phyloP scores from a whole-genome alignment of 179 eudicot species.

The Vitellaria paradoxa region DNA sequence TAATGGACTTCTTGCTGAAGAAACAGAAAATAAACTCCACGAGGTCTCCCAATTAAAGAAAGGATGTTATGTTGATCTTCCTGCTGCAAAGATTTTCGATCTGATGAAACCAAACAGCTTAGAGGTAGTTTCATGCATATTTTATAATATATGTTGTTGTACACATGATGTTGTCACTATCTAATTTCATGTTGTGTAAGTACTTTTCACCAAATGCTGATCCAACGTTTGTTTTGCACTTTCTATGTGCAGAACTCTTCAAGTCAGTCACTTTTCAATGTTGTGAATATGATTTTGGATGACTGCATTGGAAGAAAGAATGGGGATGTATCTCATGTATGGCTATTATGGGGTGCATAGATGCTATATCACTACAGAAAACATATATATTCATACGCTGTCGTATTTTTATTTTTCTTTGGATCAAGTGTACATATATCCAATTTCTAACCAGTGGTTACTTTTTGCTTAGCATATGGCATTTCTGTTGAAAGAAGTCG shows the following conservation, averaged over 20 bases:
- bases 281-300: constrained; percentile 67
- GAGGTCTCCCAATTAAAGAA: constrained; percentile 27
- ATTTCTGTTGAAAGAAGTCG: constrained; percentile 63
- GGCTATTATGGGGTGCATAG: constrained; percentile 11
- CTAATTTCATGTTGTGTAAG: neutral
- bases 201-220: neutral
- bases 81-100: constrained; percentile 53
- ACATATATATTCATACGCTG: neutral
- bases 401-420: neutral
- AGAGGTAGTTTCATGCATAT: constrained; percentile 51
- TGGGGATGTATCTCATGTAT: constrained; percentile 77
- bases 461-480: constrained; percentile 61
- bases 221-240: constrained; percentile 17
- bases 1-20: constrained; percentile 39
- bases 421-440: constrained; percentile 1
- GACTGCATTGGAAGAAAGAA: constrained; percentile 77
- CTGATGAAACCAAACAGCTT: constrained; percentile 62
- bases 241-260: constrained; percentile 67
- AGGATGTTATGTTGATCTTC: constrained; percentile 39
- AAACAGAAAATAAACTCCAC: constrained; percentile 31
- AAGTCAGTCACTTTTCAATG: constrained; percentile 66
- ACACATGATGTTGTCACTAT: neutral
- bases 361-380: constrained; percentile 7
- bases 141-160: neutral
- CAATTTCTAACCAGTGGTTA: constrained; percentile 10